These are phyloP conservation scores for Pisolithus tinctorius DNA, from an alignment of 768 basidiomycete genomes.

Conservation along the genomic window DNA sequence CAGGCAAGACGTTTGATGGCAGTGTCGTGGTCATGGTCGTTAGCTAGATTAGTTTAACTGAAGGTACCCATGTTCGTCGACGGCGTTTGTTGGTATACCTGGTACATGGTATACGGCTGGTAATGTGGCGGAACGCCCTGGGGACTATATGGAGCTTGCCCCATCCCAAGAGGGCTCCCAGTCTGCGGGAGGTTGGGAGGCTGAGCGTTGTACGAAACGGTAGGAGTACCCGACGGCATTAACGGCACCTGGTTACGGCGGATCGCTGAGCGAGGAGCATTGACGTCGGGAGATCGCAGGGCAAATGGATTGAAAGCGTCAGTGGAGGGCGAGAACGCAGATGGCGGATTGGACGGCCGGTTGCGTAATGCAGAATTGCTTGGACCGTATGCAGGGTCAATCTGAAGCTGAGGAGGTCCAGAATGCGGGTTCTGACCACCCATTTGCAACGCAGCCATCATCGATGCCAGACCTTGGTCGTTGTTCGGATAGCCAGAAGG, in stretches of 20 bases:
- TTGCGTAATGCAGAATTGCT: constrained; percentile 39
- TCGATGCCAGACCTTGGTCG: constrained; percentile 80
- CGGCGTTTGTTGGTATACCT: constrained; percentile 72
- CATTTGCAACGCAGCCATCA: constrained; percentile 92
- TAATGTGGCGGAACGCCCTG: constrained; percentile 63
- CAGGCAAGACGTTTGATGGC: constrained; percentile 31
- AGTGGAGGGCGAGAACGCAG: constrained; percentile 43
- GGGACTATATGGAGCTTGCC: constrained; percentile 56
- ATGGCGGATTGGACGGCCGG: constrained; percentile 35
- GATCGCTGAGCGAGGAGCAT: constrained; percentile 42
- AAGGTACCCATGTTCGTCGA: constrained; percentile 71
- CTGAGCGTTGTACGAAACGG: constrained; percentile 50
- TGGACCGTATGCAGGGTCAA: constrained; percentile 56
- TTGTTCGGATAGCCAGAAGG: constrained; percentile 77
- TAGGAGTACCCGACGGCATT: constrained; percentile 22
- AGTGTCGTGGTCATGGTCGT: constrained; percentile 39
- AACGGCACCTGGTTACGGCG: constrained; percentile 41
- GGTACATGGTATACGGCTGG: constrained; percentile 73
- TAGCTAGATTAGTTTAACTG: constrained; percentile 39
- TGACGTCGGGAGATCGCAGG: constrained; percentile 41
- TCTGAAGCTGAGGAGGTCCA: constrained; percentile 65
- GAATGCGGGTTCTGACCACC: constrained; percentile 82
- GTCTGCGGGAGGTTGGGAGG: constrained; percentile 56
- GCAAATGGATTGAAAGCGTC: constrained; percentile 57
- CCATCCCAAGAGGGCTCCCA: constrained; percentile 54